phyloP scores from a whole-genome alignment of 2,329 filamentous ascomycete species.

The Pseudocercospora vitis region DNA sequence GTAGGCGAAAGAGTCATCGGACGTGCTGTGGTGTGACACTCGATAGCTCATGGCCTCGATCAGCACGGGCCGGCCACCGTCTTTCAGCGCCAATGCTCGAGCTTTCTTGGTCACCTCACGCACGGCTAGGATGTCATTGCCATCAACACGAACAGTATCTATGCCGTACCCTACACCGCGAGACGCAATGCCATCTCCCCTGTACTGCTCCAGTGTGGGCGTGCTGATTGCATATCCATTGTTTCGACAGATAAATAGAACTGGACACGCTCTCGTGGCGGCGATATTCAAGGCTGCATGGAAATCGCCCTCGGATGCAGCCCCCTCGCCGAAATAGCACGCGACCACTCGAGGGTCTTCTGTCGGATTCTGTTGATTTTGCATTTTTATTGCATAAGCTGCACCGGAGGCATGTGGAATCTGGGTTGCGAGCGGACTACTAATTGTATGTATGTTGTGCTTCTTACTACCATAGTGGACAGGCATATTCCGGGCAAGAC shows the following conservation, averaged over 20 bases:
- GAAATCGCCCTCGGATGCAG: constrained; percentile 88
- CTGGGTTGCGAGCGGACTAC: constrained; percentile 82
- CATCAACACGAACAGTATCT: constrained; percentile 86
- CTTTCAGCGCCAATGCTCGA: constrained; percentile 71
- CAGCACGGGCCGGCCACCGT: constrained; percentile 78
- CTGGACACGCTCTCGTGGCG: constrained; percentile 81
- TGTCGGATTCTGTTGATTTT: constrained; percentile 70
- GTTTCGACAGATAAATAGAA: constrained; percentile 88
- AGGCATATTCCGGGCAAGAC: constrained; percentile 90
- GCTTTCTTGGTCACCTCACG: constrained; percentile 77
- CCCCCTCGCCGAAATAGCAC: constrained; percentile 89
- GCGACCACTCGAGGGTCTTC: constrained; percentile 68
- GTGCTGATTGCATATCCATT: constrained; percentile 92
- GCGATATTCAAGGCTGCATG: constrained; percentile 90
- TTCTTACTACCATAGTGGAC: constrained; percentile 88
- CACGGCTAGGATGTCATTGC: constrained; percentile 92
- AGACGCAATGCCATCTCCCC: constrained; percentile 85
- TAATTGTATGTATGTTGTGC: constrained; percentile 85
- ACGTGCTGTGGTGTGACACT: constrained; percentile 96
- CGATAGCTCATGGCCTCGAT: constrained; percentile 98
- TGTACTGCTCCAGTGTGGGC: constrained; percentile 85
- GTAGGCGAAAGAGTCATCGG: constrained; percentile 95
- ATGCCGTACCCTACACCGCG: constrained; percentile 90
- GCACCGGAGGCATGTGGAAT: constrained; percentile 85
- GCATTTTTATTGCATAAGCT: constrained; percentile 83